phyloP scores from a whole-genome alignment of 257 asterid genomes.

The Salvia hispanica region DNA sequence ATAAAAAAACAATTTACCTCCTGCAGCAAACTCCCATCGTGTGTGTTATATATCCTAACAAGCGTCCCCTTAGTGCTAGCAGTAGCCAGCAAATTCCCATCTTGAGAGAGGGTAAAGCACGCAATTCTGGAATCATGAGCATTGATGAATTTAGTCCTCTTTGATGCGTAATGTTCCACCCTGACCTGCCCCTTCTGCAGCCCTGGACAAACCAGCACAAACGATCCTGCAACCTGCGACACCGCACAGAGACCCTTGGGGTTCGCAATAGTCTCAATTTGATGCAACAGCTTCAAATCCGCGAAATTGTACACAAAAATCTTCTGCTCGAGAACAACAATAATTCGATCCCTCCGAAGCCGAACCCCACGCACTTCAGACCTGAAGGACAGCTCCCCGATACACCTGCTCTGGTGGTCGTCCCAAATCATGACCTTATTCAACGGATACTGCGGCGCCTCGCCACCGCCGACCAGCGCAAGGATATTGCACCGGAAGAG shows the following conservation, averaged over 20 bases:
- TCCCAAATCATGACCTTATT: conserved; percentile 97
- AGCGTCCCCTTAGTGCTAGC: conserved; percentile 88
- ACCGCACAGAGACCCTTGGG: conserved; percentile 87
- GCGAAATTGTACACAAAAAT: conserved; percentile 79
- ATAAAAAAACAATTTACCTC: conserved; percentile 50
- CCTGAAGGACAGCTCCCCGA: conserved; percentile 81
- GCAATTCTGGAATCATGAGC: conserved; percentile 83
- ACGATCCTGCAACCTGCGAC: conserved; percentile 70
- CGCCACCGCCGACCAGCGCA: conserved; percentile 85
- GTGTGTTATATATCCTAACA: conserved; percentile 70
- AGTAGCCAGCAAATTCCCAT: conserved; percentile 81
- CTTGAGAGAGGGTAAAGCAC: conserved; percentile 74
- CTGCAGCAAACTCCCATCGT: conserved; percentile 83
- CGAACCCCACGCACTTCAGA: conserved; percentile 88
- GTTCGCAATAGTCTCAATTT: conserved; percentile 80
- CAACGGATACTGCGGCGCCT: conserved; percentile 71
- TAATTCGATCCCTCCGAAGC: conserved; percentile 68
- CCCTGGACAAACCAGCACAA: conserved; percentile 86
- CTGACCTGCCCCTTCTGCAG: conserved; percentile 86
- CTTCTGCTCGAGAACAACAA: conserved; percentile 75
- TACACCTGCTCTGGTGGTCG: conserved; percentile 77
- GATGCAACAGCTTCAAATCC: conserved; percentile 80
- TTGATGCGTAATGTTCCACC: conserved; percentile 76
- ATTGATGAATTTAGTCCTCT: conserved; percentile 68
- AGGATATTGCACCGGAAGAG: conserved; percentile 80